Evolutionary conservation across 768 basidiomycete genomes (phyloP).

Genomic region (Boletus subcaerulescens): DNA sequence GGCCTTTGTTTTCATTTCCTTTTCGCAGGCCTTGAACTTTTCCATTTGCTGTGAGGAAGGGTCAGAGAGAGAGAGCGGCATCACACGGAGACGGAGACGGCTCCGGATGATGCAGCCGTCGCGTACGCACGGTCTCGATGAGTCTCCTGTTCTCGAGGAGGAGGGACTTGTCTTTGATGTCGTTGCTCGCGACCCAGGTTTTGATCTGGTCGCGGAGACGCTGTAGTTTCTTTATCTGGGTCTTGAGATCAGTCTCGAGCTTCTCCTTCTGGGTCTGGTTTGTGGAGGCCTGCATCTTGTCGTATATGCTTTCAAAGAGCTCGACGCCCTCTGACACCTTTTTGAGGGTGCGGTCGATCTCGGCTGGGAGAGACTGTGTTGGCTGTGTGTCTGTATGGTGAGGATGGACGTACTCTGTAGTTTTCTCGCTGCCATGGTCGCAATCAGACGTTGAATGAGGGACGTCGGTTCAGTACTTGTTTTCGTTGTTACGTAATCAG

Average conservation of each 20-base stretch:
- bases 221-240: constrained; percentile 96
- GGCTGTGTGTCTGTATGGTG: background rate
- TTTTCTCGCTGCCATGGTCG: constrained; percentile 84
- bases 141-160: constrained; percentile 91
- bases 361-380: constrained; percentile 55
- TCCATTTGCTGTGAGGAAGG: constrained; percentile 89
- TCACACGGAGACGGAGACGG: constrained; percentile 7
- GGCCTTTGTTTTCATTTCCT: constrained; percentile 99
- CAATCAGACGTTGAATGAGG: background rate
- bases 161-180: constrained; percentile 97
- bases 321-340: constrained; percentile 95
- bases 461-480: background rate
- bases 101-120: background rate
- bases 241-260: constrained; percentile 91
- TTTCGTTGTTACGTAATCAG: constrained; percentile 26
- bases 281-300: constrained; percentile 95
- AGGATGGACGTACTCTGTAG: constrained; percentile 63
- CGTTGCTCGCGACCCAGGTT: constrained; percentile 95
- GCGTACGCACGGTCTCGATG: constrained; percentile 86
- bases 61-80: constrained; percentile 5
- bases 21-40: constrained; percentile 99
- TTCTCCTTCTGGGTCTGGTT: constrained; percentile 99
- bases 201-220: constrained; percentile 84
- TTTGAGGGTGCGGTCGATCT: constrained; percentile 98
- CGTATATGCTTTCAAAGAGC: constrained; percentile 92